Base-by-base conservation (phyloP, 805 yeast species). In the Wickerhamomyces tratensis region DNA sequence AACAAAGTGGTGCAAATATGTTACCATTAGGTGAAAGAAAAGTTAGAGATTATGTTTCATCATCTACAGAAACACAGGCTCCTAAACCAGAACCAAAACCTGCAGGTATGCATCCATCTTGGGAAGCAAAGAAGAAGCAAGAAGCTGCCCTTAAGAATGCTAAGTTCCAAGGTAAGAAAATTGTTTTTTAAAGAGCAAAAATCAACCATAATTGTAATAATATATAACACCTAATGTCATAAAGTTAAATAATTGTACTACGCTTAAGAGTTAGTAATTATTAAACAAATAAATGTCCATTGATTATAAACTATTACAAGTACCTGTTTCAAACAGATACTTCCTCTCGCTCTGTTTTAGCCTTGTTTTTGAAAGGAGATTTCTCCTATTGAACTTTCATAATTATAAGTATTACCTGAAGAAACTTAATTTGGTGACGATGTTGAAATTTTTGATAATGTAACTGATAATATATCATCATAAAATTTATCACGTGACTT, bases 101-200 rank as follows among this genome's bases (percentile, higher is more conserved):
- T 11, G 25, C 37, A 31, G 40, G 45, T 35, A 35, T 84, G 49
- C 99, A 93, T 74, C 99, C 99, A n/a, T 93, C 98, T 2, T 93
- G 99, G 99, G 81, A 77, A 52, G 98, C 98, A 25, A 86, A 85
- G 67, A 78, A 75, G 65, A 63, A 74, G 48, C 85, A 79, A 27
- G 83, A 85, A 55, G 84, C 82, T 50, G 75, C 77, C 41, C 59
- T 68, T 49, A 75, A 77, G 63, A 74, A 76, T 44, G 79, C 72
- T 39, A 77, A 80, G 58, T 88, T 88, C 57, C 61, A 69, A 41
- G 98, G 98, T 58, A 89, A 87, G 65, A 91, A 89, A 68, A 74
- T 84, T 50, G 78, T 72, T 5, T 89, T 89, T 59, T 87, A 80
- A 31, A 31, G 20, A 20, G 4, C 20, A 20, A 20, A 20, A 4